A percentile compares a stretch with the other conserved stretches of the same genome.
phyloP scores from a whole-genome alignment of 148 eudicot species.

The Heliosperma pusillum region DNA sequence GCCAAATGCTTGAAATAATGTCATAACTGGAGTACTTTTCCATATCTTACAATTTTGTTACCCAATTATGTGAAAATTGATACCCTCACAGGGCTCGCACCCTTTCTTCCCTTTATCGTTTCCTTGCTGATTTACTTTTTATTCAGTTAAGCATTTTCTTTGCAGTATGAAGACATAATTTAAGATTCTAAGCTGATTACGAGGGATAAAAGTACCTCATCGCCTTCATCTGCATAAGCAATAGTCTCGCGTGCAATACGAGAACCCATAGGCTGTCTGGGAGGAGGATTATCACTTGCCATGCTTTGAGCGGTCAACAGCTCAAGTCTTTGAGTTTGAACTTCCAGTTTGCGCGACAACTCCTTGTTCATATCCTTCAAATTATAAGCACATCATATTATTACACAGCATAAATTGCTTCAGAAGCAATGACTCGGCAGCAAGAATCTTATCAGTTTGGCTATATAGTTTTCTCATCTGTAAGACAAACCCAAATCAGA shows the following conservation, averaged over 20 bases:
- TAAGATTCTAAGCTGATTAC: background rate
- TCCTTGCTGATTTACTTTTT: background rate
- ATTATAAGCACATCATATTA: slow-evolving; percentile 8
- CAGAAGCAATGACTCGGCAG: background rate
- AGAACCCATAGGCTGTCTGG: slow-evolving; percentile 42
- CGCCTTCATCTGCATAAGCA: slow-evolving; percentile 96
- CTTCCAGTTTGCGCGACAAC: slow-evolving; percentile 75
- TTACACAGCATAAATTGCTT: background rate
- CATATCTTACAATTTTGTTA: background rate
- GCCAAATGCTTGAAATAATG: background rate
- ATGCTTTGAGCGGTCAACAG: slow-evolving; percentile 86
- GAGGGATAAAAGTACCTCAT: slow-evolving; percentile 55
- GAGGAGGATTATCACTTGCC: slow-evolving; percentile 47
- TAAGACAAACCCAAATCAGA: too few relatives aligned
- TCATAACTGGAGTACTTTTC: background rate
- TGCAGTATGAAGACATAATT: background rate
- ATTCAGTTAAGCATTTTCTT: background rate
- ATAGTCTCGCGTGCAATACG: slow-evolving; percentile 45
- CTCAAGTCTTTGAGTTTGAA: slow-evolving; percentile 94
- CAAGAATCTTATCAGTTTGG: background rate
- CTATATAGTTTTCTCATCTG: background rate
- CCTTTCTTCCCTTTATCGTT: background rate
- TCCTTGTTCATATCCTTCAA: slow-evolving; percentile 84
- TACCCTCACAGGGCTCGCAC: background rate
- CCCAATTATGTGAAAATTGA: background rate